Conservation (phyloP, 768 basidiomycete genomes). For the Cantharellus anzutake region DNA sequence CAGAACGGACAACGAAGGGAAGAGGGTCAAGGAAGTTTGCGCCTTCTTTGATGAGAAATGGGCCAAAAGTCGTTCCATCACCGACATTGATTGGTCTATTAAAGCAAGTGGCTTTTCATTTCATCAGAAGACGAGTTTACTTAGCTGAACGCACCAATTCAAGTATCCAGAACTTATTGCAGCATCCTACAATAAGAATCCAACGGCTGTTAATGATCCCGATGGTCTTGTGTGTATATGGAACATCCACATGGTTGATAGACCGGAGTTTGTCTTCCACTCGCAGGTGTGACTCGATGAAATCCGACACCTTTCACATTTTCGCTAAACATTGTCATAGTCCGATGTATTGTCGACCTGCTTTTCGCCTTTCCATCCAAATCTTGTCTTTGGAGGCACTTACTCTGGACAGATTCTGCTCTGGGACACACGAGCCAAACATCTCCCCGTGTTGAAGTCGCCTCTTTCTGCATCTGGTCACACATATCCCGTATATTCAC, state of each 20-base stretch:
- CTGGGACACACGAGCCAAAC: slow-evolving; percentile 96
- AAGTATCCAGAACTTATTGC: slow-evolving; percentile 92
- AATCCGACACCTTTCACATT: neutral
- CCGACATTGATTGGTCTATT: slow-evolving; percentile 93
- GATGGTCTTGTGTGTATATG: slow-evolving; percentile 95
- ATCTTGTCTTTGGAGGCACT: slow-evolving; percentile 94
- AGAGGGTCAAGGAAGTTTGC: slow-evolving; percentile 81
- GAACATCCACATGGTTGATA: slow-evolving; percentile 88
- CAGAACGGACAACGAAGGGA: slow-evolving; percentile 82
- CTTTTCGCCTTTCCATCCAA: slow-evolving; percentile 96
- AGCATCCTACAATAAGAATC: slow-evolving; percentile 96
- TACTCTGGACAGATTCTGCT: slow-evolving; percentile 96
- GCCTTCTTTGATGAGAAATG: slow-evolving; percentile 84
- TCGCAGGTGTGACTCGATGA: slow-evolving; percentile 51
- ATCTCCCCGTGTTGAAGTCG: slow-evolving; percentile 89
- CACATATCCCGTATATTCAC: slow-evolving; percentile 95
- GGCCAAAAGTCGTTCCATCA: slow-evolving; percentile 85
- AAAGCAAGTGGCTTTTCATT: slow-evolving; percentile 35
- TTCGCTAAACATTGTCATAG: slow-evolving; percentile 23
- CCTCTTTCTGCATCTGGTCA: slow-evolving; percentile 91
- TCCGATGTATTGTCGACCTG: slow-evolving; percentile 94
- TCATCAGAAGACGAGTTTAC: neutral
- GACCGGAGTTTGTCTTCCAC: slow-evolving; percentile 96
- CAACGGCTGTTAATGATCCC: slow-evolving; percentile 81
- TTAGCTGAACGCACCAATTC: neutral